A percentile compares a stretch with the other conserved stretches of the same genome.
phyloP scores from a whole-genome alignment of 2,329 filamentous ascomycete species.

The Trichophyton rubrum region DNA sequence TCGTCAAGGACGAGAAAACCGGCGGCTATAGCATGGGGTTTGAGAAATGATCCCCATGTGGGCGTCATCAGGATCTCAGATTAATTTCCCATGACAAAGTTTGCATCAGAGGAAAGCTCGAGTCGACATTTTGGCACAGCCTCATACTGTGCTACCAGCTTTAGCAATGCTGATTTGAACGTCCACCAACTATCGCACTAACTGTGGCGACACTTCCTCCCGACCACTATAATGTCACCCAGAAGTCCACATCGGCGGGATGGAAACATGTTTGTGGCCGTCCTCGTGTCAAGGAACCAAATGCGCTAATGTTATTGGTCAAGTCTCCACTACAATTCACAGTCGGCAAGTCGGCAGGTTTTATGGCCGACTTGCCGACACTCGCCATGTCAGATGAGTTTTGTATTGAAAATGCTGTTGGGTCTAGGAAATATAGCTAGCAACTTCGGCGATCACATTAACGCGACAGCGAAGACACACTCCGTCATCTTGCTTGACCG shows the following conservation, averaged over 20 bases:
- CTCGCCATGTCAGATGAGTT: not conserved
- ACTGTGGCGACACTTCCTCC: too few species aligned
- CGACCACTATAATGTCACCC: too few species aligned
- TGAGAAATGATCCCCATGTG: constrained; percentile 16
- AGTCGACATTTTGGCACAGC: too few species aligned
- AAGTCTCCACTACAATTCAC: not conserved
- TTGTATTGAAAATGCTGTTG: too few species aligned
- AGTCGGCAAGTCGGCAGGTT: not conserved
- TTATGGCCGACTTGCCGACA: not conserved
- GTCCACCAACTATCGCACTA: too few species aligned
- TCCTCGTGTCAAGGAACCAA: too few species aligned
- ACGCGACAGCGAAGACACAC: not conserved
- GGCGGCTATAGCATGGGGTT: constrained; percentile 96
- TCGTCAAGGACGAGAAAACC: constrained; percentile 76
- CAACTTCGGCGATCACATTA: not conserved
- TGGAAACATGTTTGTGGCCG: too few species aligned
- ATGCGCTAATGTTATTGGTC: not conserved
- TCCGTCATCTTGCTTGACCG: not conserved
- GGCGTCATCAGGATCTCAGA: not conserved
- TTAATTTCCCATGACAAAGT: not conserved
- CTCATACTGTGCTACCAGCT: too few species aligned
- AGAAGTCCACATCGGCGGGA: too few species aligned
- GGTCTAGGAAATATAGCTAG: not conserved
- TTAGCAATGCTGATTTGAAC: too few species aligned
- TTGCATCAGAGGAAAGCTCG: too few species aligned